Evolutionary conservation across 495 filamentous ascomycete species (phyloP).

Genomic region (Aspergillus sclerotiicarbonarius): DNA sequence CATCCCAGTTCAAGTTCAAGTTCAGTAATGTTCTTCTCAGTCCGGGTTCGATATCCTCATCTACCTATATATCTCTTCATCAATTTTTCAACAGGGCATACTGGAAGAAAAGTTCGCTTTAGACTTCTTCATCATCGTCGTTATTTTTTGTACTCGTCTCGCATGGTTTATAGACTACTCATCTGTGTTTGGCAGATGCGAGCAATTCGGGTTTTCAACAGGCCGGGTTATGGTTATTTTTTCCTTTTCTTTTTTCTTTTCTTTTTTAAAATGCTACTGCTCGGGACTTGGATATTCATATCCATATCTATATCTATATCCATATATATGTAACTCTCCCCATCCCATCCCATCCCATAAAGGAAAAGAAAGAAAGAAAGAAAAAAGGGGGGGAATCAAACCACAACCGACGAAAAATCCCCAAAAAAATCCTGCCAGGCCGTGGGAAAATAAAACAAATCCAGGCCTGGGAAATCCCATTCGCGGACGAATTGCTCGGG

Average conservation of each 20-base stretch:
- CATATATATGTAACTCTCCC: neutral
- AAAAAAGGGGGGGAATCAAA: too few species aligned
- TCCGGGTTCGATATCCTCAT: conserved; percentile 34
- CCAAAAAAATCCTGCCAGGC: conserved; percentile 46
- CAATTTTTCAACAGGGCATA: conserved; percentile 14
- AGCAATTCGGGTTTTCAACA: neutral
- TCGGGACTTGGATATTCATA: too few species aligned
- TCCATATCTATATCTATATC: too few species aligned
- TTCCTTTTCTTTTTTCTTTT: neutral
- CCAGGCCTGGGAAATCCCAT: conserved; percentile 55
- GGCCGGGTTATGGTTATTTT: conserved; percentile 3
- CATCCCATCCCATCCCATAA: conserved; percentile 6
- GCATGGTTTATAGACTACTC: conserved; percentile 30
- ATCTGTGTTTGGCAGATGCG: conserved; percentile 25
- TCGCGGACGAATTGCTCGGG: conserved; percentile 52
- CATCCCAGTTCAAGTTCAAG: conserved; percentile 17
- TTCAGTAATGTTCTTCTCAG: conserved; percentile 12
- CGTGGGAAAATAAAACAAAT: conserved; percentile 51
- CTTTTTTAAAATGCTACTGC: neutral
- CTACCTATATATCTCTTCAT: conserved; percentile 15
- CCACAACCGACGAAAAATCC: conserved; percentile 39
- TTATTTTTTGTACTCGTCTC: neutral
- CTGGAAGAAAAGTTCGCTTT: conserved; percentile 26
- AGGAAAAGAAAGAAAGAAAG: too few species aligned
- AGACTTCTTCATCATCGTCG: conserved; percentile 8